Evolutionary conservation across 768 basidiomycete species (phyloP), one percentile per base, ranked within the genome.

Genomic region (Mycena rebaudengoi): DNA sequence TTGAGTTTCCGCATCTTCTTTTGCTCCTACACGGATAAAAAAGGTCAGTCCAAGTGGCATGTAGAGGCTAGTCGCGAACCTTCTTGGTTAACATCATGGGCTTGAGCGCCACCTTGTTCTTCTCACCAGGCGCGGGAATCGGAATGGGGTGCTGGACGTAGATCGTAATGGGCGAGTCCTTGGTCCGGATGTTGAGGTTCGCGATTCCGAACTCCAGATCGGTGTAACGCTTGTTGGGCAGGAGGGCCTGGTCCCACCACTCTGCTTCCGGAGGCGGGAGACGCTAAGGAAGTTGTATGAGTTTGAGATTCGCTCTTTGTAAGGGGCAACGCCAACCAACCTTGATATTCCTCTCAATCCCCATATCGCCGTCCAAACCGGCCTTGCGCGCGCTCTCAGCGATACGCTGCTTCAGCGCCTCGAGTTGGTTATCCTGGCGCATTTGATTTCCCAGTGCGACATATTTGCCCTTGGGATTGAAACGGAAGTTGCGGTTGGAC

Each of bases 121-220:
- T 95, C 65, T 97, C 96, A 20, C 87, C 88, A 12, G 94, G 94
- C 4, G 92, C 92, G 46, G 95, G 95, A 59, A 99, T 96, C 11
- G 94, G 94, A 64, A 99, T 98, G 13, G 98, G 98, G 74, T 99
- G 97, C 74, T 99, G 98, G 50, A 99, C 88, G 70, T 96, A 96
- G 37, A 93, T 85, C 18, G 92, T 94, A 61, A 99, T 91, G 0
- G 94, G 92, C 4, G 92, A 92, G 69, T 89, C 80, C 6, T 76
- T 73, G 14, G 82, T 88, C 20, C 86, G 84, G 67, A 94, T 91
- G 53, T 87, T 89, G 54, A 94, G 78, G 14, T 78, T 75, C 25
- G 82, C 79, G 48, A 90, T 69, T 28, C 88, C 89, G 25, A 84
- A 74, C n/a, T 51, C 59, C 50, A 97, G 74, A 60, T 96, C 95